Conservation (phyloP, 495 filamentous ascomycete species). For the Neurospora sp. region DNA sequence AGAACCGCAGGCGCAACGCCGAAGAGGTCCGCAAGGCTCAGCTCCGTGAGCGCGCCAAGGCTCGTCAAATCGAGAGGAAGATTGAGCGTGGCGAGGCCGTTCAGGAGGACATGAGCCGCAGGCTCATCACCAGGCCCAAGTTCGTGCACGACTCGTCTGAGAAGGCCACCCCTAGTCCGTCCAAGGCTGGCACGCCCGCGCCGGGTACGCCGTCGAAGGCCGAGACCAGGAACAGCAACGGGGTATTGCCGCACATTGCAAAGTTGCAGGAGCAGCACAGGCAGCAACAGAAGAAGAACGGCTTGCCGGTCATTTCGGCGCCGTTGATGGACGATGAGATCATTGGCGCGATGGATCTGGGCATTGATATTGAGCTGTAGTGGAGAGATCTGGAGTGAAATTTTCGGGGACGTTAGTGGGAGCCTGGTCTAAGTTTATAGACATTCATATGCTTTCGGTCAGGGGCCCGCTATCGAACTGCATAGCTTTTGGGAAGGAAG, state of each 20-base stretch:
- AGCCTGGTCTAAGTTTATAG: neutral
- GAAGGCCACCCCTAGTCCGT: neutral
- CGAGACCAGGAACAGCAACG: neutral
- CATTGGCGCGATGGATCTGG: slow-evolving; percentile 70
- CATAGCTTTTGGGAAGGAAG: neutral
- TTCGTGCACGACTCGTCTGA: slow-evolving; percentile 45
- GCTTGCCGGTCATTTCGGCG: slow-evolving; percentile 55
- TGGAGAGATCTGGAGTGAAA: neutral
- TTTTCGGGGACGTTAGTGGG: neutral
- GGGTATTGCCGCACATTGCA: slow-evolving; percentile 34
- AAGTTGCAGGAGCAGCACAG: slow-evolving; percentile 48
- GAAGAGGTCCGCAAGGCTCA: slow-evolving; percentile 80
- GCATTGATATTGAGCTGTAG: slow-evolving; percentile 66
- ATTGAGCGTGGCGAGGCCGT: slow-evolving; percentile 42
- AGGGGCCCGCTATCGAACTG: neutral
- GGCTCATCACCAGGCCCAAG: slow-evolving; percentile 51
- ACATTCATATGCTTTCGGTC: neutral
- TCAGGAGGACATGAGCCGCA: slow-evolving; percentile 46
- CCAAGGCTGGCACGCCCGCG: neutral
- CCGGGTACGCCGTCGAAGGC: neutral
- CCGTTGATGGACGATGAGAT: slow-evolving; percentile 77
- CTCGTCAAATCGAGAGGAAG: slow-evolving; percentile 44
- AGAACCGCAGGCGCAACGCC: slow-evolving; percentile 68
- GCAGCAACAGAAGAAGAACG: slow-evolving; percentile 39
- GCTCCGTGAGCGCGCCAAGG: slow-evolving; percentile 59